Percentiles rank a stretch among this genome's conserved stretches.
Evolutionary conservation across 2,329 filamentous ascomycete species (phyloP).

Genomic region (Hypoxylon sp.): DNA sequence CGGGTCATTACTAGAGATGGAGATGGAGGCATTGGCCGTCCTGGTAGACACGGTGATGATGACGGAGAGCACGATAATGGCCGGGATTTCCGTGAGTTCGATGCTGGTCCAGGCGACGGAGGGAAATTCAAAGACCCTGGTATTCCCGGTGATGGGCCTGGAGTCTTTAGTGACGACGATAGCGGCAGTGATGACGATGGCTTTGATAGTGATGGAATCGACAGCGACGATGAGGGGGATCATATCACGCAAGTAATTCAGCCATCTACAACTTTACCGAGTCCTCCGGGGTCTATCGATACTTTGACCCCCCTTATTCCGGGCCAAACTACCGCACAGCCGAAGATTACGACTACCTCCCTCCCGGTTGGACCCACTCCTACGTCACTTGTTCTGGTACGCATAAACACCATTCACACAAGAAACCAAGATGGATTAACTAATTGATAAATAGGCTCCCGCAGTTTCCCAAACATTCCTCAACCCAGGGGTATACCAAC

Average conservation of each 20-base stretch:
- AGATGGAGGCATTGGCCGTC: slow-evolving; percentile 5
- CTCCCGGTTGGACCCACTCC: slow-evolving; percentile 3
- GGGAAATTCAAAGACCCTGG: background rate
- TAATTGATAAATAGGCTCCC: background rate
- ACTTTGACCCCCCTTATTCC: slow-evolving; percentile 36
- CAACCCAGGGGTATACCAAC: background rate
- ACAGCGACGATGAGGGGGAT: slow-evolving; percentile 4
- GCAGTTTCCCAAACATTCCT: background rate
- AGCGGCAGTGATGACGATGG: slow-evolving; percentile 1
- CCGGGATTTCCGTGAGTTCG: background rate
- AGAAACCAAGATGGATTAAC: slow-evolving; percentile 7
- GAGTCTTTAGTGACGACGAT: slow-evolving; percentile 8
- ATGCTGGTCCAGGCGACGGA: slow-evolving; percentile 5
- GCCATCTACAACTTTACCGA: slow-evolving; percentile 5
- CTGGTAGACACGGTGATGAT: slow-evolving; percentile 5
- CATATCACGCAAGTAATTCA: background rate
- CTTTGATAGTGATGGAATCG: slow-evolving; percentile 12
- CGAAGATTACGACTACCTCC: slow-evolving; percentile 8
- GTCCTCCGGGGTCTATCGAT: slow-evolving; percentile 26
- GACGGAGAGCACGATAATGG: background rate
- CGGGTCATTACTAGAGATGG: slow-evolving; percentile 10
- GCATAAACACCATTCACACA: background rate
- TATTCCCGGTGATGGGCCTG: slow-evolving; percentile 6
- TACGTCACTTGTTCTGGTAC: slow-evolving; percentile 20
- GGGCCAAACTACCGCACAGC: slow-evolving; percentile 21